phyloP scores from a whole-genome alignment of 805 yeast genomes.

The Candida silvicultrix region DNA sequence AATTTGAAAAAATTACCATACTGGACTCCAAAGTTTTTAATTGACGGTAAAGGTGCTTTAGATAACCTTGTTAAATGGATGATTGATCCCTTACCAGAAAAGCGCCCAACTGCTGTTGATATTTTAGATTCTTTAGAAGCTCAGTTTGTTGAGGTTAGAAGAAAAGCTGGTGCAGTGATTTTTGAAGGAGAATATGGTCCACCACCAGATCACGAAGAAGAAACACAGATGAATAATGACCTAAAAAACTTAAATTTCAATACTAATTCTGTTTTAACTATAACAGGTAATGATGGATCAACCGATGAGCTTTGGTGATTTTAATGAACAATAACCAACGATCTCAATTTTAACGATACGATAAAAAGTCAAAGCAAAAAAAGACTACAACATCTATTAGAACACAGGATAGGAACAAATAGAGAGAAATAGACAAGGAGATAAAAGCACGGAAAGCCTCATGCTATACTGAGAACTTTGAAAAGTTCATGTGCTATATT shows the following conservation, averaged over 20 bases:
- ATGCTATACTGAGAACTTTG: too few relatives aligned
- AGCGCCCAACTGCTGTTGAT: constrained; percentile 74
- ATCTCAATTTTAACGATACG: too few relatives aligned
- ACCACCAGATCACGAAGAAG: constrained; percentile 38
- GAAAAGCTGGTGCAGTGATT: constrained; percentile 90
- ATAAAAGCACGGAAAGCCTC: too few relatives aligned
- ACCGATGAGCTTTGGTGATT: constrained; percentile 19
- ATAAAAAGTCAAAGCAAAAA: too few relatives aligned
- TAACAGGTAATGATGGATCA: constrained; percentile 14
- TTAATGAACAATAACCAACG: background rate
- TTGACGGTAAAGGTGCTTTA: constrained; percentile 62
- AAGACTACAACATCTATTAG: too few relatives aligned
- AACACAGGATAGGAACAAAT: too few relatives aligned
- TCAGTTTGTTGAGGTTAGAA: constrained; percentile 64
- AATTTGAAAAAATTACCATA: constrained; percentile 43
- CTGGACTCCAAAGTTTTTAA: constrained; percentile 85
- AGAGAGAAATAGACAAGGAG: background rate
- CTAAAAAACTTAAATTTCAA: constrained; percentile 15
- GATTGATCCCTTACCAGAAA: constrained; percentile 78
- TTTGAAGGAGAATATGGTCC: constrained; percentile 97
- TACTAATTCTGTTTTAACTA: constrained; percentile 7
- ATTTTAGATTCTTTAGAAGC: constrained; percentile 72
- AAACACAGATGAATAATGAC: constrained; percentile 13
- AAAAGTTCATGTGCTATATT: background rate
- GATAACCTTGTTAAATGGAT: constrained; percentile 82